Base-by-base conservation (phyloP, 1,139 yeast genomes). In the Yueomyces sp. region DNA sequence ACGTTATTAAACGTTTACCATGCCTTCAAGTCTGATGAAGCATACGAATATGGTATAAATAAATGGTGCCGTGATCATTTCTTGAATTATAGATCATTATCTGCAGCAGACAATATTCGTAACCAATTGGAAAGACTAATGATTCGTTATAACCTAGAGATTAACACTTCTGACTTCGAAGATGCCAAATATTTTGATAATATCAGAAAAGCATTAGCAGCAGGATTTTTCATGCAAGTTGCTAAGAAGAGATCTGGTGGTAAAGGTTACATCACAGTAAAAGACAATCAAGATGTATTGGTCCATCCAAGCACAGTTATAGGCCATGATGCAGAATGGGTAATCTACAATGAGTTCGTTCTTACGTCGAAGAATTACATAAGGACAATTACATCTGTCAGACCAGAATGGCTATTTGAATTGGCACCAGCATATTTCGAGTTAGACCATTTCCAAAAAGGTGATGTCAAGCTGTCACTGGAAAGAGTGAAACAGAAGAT, bases 161-260 rank as follows among this genome's bases (percentile, higher is more conserved):
- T 91, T 45, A 70, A 75, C 46, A 75, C 89, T 41, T 79, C 86
- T 2, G 80, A 84, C 38, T 78, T 67, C 52, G 86, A 81, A 37
- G 80, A 77, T 62, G 76, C 77, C 42, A 67, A 67, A 45, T 87
- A 81, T 62, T 75, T 75, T 62, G 77, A 73, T 51, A 82, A 85
- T 55, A 80, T 91, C 50, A 75, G 94, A 48, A 81, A 82, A 62
- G 96, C 98, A 0, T 67, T 91, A 44, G 75, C 86, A 6, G 77
- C 87, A n/a, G 99, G 98, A 2, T 89, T 87, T 63, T 91, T 91
- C 69, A 89, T 91, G 97, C 98, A 91, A 68, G 96, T 84, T 42
- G 98, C 97, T 38, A 89, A 89, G 68, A 76, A 76, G 67, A 80
- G 75, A 61, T 74, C 81, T 45, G 81, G 82, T 38, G 78, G 81